These are phyloP conservation scores for Pisolithus sp. DNA, from an alignment of 768 basidiomycete genomes.

Conservation along the genomic window DNA sequence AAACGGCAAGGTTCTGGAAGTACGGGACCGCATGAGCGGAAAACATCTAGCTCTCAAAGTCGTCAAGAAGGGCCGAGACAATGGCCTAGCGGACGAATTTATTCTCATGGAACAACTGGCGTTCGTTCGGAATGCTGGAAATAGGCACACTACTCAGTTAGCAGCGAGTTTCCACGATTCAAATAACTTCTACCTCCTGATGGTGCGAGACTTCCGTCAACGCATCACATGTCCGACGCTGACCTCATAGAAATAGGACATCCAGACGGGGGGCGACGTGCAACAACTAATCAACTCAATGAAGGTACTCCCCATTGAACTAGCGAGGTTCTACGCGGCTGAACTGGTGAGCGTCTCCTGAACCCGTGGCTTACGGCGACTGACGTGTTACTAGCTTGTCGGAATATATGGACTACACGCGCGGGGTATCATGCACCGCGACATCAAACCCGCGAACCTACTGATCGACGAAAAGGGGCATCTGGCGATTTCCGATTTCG, in stretches of 20 bases:
- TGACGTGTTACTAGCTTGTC: not conserved
- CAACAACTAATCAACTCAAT: not conserved
- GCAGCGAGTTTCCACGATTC: too few relatives aligned
- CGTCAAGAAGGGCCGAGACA: too few relatives aligned
- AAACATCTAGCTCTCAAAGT: too few relatives aligned
- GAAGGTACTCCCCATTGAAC: not conserved
- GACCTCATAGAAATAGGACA: not conserved
- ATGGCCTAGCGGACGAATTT: too few relatives aligned
- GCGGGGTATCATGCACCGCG: conserved; percentile 60
- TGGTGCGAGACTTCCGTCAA: too few relatives aligned
- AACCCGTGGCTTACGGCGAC: not conserved
- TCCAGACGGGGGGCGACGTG: not conserved
- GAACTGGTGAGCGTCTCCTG: not conserved
- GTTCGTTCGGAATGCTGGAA: too few relatives aligned
- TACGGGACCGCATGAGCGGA: too few relatives aligned
- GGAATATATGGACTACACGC: conserved; percentile 39
- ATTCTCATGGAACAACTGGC: too few relatives aligned
- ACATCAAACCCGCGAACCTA: conserved; percentile 63
- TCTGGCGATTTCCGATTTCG: not conserved
- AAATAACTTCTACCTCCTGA: too few relatives aligned
- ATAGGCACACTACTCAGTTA: too few relatives aligned
- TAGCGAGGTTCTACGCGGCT: not conserved
- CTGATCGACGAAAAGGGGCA: conserved; percentile 44
- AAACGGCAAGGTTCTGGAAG: too few relatives aligned
- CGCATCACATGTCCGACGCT: not conserved